Conservation (phyloP, 805 yeast species). For the Teunomyces tritomae region DNA sequence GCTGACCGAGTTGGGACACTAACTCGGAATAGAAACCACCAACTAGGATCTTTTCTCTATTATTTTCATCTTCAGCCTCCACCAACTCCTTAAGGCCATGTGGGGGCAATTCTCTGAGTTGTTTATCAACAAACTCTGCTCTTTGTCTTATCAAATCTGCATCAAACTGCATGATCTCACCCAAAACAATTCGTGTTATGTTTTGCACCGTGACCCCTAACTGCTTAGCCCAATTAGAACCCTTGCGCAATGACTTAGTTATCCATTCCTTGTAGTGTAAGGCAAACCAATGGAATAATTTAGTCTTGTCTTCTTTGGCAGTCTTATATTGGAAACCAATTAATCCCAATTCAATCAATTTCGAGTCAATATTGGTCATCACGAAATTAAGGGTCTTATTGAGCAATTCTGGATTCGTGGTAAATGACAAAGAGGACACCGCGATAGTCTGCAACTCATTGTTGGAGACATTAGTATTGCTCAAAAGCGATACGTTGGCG, state of each 20-base stretch:
- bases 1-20: not conserved
- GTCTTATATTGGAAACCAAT: slow-evolving; percentile 48
- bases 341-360: slow-evolving; percentile 54
- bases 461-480: slow-evolving; percentile 30
- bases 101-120: slow-evolving; percentile 31
- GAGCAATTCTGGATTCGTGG: slow-evolving; percentile 43
- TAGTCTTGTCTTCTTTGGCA: slow-evolving; percentile 24
- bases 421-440: slow-evolving; percentile 53
- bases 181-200: slow-evolving; percentile 40
- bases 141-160: slow-evolving; percentile 21
- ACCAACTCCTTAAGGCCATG: slow-evolving; percentile 33
- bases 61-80: slow-evolving; percentile 20
- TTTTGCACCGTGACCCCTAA: slow-evolving; percentile 44
- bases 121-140: slow-evolving; percentile 30
- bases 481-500: slow-evolving; percentile 43
- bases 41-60: slow-evolving; percentile 15
- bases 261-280: slow-evolving; percentile 53
- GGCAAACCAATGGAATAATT: slow-evolving; percentile 57
- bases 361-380: slow-evolving; percentile 52
- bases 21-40: slow-evolving; percentile 13
- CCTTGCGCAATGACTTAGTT: slow-evolving; percentile 43
- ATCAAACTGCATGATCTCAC: slow-evolving; percentile 38
- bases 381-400: slow-evolving; percentile 58
- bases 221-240: slow-evolving; percentile 45
- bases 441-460: slow-evolving; percentile 55